Evolutionary conservation across 176 grass and related monocot species (phyloP).

Genomic region (Oryza meyeriana): DNA sequence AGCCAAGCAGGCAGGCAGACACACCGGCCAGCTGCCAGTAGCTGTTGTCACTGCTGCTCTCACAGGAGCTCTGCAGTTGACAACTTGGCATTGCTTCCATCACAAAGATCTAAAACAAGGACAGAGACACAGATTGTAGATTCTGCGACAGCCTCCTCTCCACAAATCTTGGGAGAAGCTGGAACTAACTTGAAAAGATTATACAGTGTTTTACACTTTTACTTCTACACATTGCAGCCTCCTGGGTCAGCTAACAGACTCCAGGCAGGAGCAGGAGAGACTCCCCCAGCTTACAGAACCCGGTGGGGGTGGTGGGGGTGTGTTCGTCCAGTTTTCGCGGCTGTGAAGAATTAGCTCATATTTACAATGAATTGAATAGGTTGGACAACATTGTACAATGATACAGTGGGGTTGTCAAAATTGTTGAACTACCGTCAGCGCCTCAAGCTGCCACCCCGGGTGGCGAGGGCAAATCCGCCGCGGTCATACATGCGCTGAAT

Average conservation of each 20-base stretch:
- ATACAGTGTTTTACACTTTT: neutral
- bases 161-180: slow-evolving; percentile 34
- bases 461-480: slow-evolving; percentile 36
- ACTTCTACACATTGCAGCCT: slow-evolving; percentile 23
- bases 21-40: neutral
- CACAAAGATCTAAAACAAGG: neutral
- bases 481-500: slow-evolving; percentile 85
- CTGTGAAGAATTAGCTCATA: slow-evolving; percentile 24
- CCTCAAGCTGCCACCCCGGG: slow-evolving; percentile 30
- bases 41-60: slow-evolving; percentile 30
- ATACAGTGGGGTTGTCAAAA: slow-evolving; percentile 10
- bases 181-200: slow-evolving; percentile 30
- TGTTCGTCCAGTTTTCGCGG: neutral
- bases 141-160: neutral
- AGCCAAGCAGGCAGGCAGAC: neutral
- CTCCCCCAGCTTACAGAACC: neutral
- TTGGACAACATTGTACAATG: slow-evolving; percentile 14
- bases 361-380: slow-evolving; percentile 56
- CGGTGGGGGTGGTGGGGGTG: neutral
- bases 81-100: slow-evolving; percentile 26
- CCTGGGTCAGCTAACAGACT: slow-evolving; percentile 5
- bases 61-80: neutral
- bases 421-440: slow-evolving; percentile 5
- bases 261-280: neutral
- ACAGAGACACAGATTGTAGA: neutral